Conservation (phyloP, 495 filamentous ascomycete species). For the Talaromyces borbonicus region DNA sequence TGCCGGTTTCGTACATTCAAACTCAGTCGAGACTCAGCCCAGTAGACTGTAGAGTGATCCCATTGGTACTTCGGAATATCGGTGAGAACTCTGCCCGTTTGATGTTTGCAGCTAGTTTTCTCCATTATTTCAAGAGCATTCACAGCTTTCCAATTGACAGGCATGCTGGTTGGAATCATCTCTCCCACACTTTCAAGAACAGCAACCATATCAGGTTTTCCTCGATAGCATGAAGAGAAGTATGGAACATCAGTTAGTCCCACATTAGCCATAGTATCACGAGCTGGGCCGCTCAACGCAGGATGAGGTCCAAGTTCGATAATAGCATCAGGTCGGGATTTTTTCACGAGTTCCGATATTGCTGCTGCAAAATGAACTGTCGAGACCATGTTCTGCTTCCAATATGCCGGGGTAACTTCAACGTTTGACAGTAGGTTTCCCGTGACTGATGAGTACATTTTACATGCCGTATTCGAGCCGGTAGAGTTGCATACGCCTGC, state of each 20-base stretch:
- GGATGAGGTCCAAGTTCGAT: slow-evolving; percentile 50
- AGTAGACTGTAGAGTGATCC: slow-evolving; percentile 30
- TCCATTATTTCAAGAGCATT: slow-evolving; percentile 7
- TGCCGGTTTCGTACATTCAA: slow-evolving; percentile 12
- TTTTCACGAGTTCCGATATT: slow-evolving; percentile 6
- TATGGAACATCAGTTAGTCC: slow-evolving; percentile 1
- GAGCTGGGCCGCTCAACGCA: slow-evolving; percentile 45
- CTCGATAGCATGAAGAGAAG: slow-evolving; percentile 8
- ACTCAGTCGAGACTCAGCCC: slow-evolving; percentile 35
- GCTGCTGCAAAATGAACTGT: slow-evolving; percentile 23
- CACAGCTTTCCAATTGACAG: slow-evolving; percentile 7
- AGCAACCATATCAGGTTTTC: slow-evolving; percentile 8
- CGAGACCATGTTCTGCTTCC: slow-evolving; percentile 21
- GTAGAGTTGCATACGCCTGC: background rate
- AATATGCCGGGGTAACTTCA: slow-evolving; percentile 13
- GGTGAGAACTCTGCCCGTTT: slow-evolving; percentile 14
- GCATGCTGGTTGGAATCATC: slow-evolving; percentile 10
- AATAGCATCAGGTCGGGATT: slow-evolving; percentile 17
- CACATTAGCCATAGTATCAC: slow-evolving; percentile 33
- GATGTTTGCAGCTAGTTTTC: background rate
- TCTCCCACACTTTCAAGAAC: slow-evolving; percentile 11
- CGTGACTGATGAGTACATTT: slow-evolving; percentile 17
- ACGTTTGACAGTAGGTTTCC: slow-evolving; percentile 4
- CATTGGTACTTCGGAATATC: slow-evolving; percentile 39
- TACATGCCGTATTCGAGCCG: background rate